Evolutionary conservation across 768 basidiomycete genomes (phyloP).

Genomic region (Chlorophyllum brunneum): DNA sequence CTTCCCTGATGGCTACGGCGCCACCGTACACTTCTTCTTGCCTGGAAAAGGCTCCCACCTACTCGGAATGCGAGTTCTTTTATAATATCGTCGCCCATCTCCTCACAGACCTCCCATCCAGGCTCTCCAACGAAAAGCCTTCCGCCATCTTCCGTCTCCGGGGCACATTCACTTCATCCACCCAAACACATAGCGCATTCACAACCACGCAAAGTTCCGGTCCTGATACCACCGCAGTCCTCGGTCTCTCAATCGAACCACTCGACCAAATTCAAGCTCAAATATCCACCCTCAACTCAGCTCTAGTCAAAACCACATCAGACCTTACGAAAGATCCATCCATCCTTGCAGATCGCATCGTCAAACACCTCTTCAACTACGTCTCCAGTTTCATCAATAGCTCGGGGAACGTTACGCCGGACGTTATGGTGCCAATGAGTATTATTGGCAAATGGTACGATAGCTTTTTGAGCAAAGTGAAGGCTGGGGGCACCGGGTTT

Average conservation of each 20-base stretch:
- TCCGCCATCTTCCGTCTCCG: constrained; percentile 85
- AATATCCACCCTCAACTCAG: constrained; percentile 35
- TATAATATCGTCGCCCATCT: neutral
- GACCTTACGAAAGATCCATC: constrained; percentile 41
- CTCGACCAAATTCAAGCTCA: constrained; percentile 58
- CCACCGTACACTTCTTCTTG: constrained; percentile 83
- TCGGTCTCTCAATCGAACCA: constrained; percentile 82
- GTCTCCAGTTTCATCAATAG: constrained; percentile 59
- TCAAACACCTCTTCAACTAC: constrained; percentile 75
- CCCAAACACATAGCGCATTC: constrained; percentile 36
- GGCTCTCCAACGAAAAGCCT: constrained; percentile 88
- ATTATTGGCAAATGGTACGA: constrained; percentile 73
- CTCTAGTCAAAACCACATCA: constrained; percentile 18
- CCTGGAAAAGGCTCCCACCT: constrained; percentile 85
- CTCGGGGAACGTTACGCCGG: constrained; percentile 35
- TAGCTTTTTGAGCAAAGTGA: constrained; percentile 54
- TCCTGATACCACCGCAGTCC: constrained; percentile 60
- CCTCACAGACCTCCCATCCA: constrained; percentile 22
- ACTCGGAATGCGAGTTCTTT: constrained; percentile 66
- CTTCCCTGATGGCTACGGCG: constrained; percentile 82
- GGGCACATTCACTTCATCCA: constrained; percentile 47
- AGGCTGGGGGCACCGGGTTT: constrained; percentile 55
- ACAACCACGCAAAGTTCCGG: constrained; percentile 24
- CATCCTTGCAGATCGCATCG: constrained; percentile 61
- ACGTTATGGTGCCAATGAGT: constrained; percentile 57